phyloP scores from a whole-genome alignment of 2,329 filamentous ascomycete genomes.

The Biscogniauxia mediterranea region DNA sequence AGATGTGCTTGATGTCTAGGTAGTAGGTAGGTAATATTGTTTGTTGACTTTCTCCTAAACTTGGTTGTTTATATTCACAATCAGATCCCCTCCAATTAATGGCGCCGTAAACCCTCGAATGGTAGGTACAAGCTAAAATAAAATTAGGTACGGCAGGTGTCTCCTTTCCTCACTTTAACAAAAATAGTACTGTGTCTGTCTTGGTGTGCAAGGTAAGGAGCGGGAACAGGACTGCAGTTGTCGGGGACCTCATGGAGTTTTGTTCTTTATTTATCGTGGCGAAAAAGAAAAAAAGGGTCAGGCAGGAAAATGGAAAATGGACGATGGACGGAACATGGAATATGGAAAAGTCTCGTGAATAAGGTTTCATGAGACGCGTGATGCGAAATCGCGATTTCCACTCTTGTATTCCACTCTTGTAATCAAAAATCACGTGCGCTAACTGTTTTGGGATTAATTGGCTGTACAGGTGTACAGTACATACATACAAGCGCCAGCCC shows the following conservation, averaged over 20 bases:
- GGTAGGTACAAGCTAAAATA: too few species aligned
- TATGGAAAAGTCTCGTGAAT: constrained; percentile 27
- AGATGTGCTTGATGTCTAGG: too few species aligned
- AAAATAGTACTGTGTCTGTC: neutral
- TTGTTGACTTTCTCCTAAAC: too few species aligned
- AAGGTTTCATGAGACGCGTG: constrained; percentile 31
- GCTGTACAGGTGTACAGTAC: constrained; percentile 1
- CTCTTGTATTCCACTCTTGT: too few species aligned
- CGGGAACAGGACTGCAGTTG: neutral
- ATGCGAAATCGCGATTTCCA: constrained; percentile 29
- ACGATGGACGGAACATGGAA: neutral
- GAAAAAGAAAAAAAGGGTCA: constrained; percentile 10
- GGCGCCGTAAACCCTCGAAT: too few species aligned
- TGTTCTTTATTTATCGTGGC: neutral
- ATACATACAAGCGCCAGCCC: constrained; percentile 3
- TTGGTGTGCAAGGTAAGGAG: neutral
- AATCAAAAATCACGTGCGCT: constrained; percentile 16
- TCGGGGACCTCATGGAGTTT: neutral
- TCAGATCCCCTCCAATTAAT: too few species aligned
- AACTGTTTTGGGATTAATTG: neutral
- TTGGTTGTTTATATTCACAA: neutral
- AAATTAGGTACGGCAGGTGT: too few species aligned
- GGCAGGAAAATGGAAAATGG: constrained; percentile 4
- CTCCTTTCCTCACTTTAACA: neutral
- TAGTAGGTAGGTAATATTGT: too few species aligned